phyloP scores from a whole-genome alignment of 257 asterid genomes.

The Nicotiana tomentosiformis region DNA sequence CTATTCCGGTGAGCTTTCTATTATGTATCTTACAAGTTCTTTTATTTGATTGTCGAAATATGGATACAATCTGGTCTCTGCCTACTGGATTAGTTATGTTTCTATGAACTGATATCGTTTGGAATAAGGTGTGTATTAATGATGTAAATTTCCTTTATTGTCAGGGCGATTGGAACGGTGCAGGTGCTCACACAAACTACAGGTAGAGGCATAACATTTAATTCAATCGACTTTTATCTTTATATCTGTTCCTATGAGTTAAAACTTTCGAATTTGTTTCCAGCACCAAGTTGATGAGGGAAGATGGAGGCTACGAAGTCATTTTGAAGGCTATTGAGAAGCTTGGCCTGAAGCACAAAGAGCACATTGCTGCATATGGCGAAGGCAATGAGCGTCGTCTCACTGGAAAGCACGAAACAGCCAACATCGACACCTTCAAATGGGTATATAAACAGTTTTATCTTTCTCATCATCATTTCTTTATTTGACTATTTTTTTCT shows the following conservation, averaged over 20 bases:
- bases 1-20: conserved; percentile 50
- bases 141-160: neutral
- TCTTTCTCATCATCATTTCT: neutral
- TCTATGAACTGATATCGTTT: neutral
- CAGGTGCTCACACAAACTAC: conserved; percentile 94
- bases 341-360: conserved; percentile 71
- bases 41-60: neutral
- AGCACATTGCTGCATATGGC: conserved; percentile 91
- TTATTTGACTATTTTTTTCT: neutral
- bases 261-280: neutral
- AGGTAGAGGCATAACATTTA: conserved; percentile 34
- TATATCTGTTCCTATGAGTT: neutral
- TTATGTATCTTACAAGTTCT: neutral
- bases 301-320: conserved; percentile 66
- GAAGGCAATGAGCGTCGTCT: conserved; percentile 95
- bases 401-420: conserved; percentile 91
- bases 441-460: conserved; percentile 43
- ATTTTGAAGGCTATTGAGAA: conserved; percentile 86
- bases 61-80: neutral
- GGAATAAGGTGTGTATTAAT: neutral
- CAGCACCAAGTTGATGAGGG: conserved; percentile 88
- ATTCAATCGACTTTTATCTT: neutral
- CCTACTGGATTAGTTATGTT: neutral
- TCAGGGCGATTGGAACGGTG: conserved; percentile 99
- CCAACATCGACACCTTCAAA: conserved; percentile 57